Percentiles rank a stretch among this genome's conserved stretches.
Conservation (phyloP, 2,329 filamentous ascomycete genomes). For the Aspergillus neoniger region DNA sequence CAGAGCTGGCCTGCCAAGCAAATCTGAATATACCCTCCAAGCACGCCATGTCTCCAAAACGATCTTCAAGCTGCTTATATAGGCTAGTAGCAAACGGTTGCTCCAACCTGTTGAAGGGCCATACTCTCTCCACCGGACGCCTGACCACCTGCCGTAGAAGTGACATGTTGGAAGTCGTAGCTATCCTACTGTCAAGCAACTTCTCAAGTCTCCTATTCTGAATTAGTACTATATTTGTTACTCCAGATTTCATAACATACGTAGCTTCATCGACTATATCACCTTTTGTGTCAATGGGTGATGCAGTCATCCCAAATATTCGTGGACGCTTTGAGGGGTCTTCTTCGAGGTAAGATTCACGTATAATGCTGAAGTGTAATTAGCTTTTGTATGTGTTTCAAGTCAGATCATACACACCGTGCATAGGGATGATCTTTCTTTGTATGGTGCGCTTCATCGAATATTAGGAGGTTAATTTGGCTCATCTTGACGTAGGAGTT, state of each 20-base stretch:
- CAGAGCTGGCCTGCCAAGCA: slow-evolving; percentile 60
- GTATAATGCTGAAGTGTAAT: slow-evolving; percentile 65
- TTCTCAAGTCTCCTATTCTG: slow-evolving; percentile 65
- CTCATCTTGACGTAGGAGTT: slow-evolving; percentile 78
- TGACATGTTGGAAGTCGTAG: slow-evolving; percentile 67
- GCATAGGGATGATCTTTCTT: slow-evolving; percentile 94
- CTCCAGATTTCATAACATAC: slow-evolving; percentile 26
- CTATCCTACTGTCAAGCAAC: slow-evolving; percentile 78
- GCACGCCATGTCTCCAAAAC: slow-evolving; percentile 54
- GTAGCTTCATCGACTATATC: slow-evolving; percentile 70
- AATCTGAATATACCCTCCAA: slow-evolving; percentile 62
- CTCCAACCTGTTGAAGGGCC: slow-evolving; percentile 57
- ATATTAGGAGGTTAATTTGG: slow-evolving; percentile 85
- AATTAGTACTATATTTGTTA: slow-evolving; percentile 8
- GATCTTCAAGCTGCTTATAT: slow-evolving; percentile 57
- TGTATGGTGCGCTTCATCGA: slow-evolving; percentile 94
- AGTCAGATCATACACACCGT: slow-evolving; percentile 42
- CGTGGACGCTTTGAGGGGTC: slow-evolving; percentile 61
- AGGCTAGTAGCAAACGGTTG: slow-evolving; percentile 65
- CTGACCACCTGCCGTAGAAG: slow-evolving; percentile 61
- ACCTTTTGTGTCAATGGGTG: slow-evolving; percentile 80
- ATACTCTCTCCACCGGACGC: slow-evolving; percentile 60
- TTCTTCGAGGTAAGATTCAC: slow-evolving; percentile 71
- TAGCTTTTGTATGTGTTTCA: slow-evolving; percentile 11
- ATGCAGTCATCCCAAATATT: slow-evolving; percentile 96